A percentile compares a stretch with the other conserved stretches of the same genome.
Conservation (phyloP, 2,329 filamentous ascomycete genomes). For the Colletotrichum tropicicola region DNA sequence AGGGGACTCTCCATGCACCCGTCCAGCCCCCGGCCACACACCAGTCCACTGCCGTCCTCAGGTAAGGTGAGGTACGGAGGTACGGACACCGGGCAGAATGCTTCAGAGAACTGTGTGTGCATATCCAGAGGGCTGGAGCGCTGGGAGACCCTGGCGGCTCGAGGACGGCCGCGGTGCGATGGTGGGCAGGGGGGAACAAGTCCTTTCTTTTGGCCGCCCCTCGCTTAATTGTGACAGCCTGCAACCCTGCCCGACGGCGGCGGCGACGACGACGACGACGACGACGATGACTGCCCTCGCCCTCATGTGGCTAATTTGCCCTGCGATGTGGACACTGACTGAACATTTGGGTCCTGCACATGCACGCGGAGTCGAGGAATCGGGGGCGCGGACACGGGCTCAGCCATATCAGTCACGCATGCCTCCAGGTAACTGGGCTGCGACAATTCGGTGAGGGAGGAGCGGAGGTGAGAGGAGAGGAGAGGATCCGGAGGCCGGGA, state of each 20-base stretch:
- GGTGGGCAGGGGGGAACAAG: not conserved
- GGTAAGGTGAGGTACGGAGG: no score
- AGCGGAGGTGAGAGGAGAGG: constrained; percentile 11
- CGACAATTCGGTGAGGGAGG: no score
- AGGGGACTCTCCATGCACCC: no score
- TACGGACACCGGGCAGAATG: no score
- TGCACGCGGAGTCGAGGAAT: no score
- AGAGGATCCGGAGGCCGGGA: not conserved
- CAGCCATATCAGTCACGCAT: no score
- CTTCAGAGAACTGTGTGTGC: no score
- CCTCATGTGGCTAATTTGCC: constrained; percentile 23
- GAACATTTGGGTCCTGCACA: not conserved
- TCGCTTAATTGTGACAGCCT: constrained; percentile 24
- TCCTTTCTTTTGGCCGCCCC: not conserved
- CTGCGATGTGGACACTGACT: not conserved
- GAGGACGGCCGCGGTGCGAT: not conserved
- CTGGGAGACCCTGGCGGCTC: constrained; percentile 4
- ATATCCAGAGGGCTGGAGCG: constrained; percentile 9
- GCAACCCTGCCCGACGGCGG: constrained; percentile 18
- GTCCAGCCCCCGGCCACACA: no score
- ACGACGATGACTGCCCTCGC: constrained; percentile 7
- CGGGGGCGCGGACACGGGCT: no score
- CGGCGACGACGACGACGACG: no score
- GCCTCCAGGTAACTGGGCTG: no score
- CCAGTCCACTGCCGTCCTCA: no score